Base-by-base conservation (phyloP, 1,284 basidiomycete species). In the Sanguinoderma infundibulare region DNA sequence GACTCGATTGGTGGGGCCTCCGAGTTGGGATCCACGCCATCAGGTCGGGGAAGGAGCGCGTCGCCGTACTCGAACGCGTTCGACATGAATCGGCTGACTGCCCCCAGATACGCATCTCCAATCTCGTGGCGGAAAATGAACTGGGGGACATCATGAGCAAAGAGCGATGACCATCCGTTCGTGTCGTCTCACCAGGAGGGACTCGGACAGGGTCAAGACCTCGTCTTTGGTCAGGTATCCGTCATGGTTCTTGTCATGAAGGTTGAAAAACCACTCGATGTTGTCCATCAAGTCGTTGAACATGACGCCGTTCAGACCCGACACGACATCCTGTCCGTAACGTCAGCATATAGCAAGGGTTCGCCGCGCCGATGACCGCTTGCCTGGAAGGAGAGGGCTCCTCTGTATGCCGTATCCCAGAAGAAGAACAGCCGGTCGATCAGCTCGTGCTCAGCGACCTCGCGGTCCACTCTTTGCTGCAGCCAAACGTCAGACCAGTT, bases 41-140 rank as follows among this genome's bases (percentile, higher is more conserved):
- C 78, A 80, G 77, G 71, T 69, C 79, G 82, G 61, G 83, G 91
- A 60, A 87, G 82, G 61, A 89, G 83, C 9, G 94, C 91, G 76
- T 98, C 96, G 3, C 95, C 96, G 65, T 96, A 98, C 73, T 98
- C 96, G 72, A 97, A 98, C 0, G 96, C 94, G 71, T 98, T 98
- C 35, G 95, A 91, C 89, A 98, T 96, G 74, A 98, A 96, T 32
- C 95, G 90, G 68, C 94, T 96, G 61, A 98, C 92, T 26, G 96
- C 94, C 2, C 95, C 98, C 42, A 99, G 83, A 73, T 98, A 98
- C 7, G 95, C 94, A 74, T 99, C 98, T 10, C 98, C 97, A 15
- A 96, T 86, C 78, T 99, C 98, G 75, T 92, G 96, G 28, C 98
- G 90, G 87, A 99, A 99, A 70, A 99, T 98, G 78, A 97, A 97